Evolutionary conservation across 176 grass and related monocot genomes (phyloP).

Genomic region (Bothriochloa decipiens): DNA sequence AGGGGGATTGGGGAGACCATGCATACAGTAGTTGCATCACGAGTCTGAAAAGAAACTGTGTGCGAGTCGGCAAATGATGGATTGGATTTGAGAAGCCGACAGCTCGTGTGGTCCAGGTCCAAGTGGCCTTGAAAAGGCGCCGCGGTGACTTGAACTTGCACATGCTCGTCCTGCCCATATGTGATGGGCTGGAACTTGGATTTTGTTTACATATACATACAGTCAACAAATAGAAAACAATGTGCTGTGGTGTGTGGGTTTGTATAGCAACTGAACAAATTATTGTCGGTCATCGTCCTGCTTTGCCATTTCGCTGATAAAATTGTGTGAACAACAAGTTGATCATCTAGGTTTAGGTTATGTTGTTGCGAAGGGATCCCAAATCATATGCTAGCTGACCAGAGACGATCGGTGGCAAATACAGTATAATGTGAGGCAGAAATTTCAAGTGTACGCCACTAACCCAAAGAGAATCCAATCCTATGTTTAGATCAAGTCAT

Average conservation of each 20-base stretch:
- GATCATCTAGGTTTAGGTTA: not conserved
- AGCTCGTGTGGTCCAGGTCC: slow-evolving; percentile 31
- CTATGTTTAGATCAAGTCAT: not conserved
- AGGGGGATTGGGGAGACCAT: too few species aligned
- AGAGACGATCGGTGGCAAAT: not conserved
- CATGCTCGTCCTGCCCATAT: slow-evolving; percentile 9
- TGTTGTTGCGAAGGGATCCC: not conserved
- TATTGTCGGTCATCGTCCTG: not conserved
- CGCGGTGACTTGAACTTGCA: not conserved
- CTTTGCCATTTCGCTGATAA: not conserved
- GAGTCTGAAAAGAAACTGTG: not conserved
- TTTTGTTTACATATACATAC: not conserved
- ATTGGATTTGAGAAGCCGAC: not conserved
- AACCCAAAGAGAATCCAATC: not conserved
- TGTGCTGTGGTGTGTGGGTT: not conserved
- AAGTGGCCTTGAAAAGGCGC: slow-evolving; percentile 30
- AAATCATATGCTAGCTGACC: not conserved
- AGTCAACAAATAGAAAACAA: not conserved
- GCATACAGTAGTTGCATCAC: too few species aligned
- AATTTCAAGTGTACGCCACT: not conserved
- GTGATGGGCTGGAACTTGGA: not conserved
- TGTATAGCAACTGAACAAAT: not conserved
- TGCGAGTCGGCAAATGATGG: slow-evolving; percentile 4
- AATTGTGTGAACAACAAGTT: not conserved
- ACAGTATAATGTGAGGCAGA: not conserved